These are phyloP conservation scores for Alnus rubra DNA, from an alignment of 306 rosid species.

Conservation along the genomic window DNA sequence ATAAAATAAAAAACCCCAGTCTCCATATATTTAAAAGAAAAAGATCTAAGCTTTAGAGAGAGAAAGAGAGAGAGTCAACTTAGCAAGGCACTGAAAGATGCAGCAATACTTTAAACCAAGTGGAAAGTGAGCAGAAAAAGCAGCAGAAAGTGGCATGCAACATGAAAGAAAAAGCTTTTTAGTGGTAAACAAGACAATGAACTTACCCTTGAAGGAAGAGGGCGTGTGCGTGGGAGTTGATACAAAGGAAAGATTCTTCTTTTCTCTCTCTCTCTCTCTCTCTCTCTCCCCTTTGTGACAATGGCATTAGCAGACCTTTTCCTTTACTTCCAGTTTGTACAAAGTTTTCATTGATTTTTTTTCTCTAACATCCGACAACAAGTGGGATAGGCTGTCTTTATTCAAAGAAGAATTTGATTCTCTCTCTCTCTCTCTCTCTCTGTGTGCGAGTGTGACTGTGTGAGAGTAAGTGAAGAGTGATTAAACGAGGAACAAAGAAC, in stretches of 20 bases:
- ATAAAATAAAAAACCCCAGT: too few relatives aligned
- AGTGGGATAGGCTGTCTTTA: slow-evolving; percentile 37
- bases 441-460: not conserved
- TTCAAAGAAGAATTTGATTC: slow-evolving; percentile 57
- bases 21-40: slow-evolving; percentile 11
- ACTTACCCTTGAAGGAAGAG: slow-evolving; percentile 36
- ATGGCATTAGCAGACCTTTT: slow-evolving; percentile 31
- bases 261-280: slow-evolving; percentile 12
- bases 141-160: slow-evolving; percentile 32
- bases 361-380: slow-evolving; percentile 24
- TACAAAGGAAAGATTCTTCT: slow-evolving; percentile 20
- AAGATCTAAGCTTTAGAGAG: slow-evolving; percentile 19
- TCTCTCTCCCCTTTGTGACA: not conserved
- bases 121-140: slow-evolving; percentile 26
- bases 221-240: slow-evolving; percentile 7
- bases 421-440: slow-evolving; percentile 4
- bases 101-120: slow-evolving; percentile 29
- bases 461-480: slow-evolving; percentile 28
- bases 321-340: slow-evolving; percentile 22
- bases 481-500: slow-evolving; percentile 33
- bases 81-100: slow-evolving; percentile 9
- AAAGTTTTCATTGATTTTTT: slow-evolving; percentile 19
- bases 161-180: slow-evolving; percentile 31
- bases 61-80: slow-evolving; percentile 27
- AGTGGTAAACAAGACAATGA: slow-evolving; percentile 6